Conservation (phyloP, 1,284 basidiomycete genomes). For the Trametes sp. region DNA sequence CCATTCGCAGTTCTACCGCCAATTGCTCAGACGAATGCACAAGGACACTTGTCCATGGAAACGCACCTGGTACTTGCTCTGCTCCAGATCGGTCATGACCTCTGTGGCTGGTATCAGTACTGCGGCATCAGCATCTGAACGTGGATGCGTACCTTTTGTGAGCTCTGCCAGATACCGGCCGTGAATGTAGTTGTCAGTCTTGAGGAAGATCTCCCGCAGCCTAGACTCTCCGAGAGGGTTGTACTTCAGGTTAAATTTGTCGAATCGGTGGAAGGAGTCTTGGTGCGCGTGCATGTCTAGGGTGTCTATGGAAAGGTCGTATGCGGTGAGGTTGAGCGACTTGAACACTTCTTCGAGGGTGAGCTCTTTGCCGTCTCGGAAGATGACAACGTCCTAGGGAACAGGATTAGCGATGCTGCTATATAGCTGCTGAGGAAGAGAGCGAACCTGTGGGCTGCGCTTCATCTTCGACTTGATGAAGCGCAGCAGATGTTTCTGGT, state of each 20-base stretch:
- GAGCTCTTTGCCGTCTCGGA: constrained; percentile 90
- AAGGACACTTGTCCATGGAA: too few species aligned
- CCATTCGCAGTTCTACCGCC: constrained; percentile 88
- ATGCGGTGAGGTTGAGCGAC: constrained; percentile 94
- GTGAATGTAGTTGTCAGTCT: constrained; percentile 95
- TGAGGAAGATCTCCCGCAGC: constrained; percentile 96
- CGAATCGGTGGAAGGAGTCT: constrained; percentile 97
- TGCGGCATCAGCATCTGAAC: not conserved
- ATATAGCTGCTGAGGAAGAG: too few species aligned
- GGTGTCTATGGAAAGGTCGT: constrained; percentile 98
- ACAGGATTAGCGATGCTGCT: too few species aligned
- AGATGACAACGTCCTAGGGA: constrained; percentile 98
- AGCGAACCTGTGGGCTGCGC: constrained; percentile 72
- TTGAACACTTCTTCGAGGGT: constrained; percentile 96
- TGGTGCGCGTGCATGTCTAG: constrained; percentile 99
- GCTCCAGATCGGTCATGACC: constrained; percentile 95
- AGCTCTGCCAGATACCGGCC: constrained; percentile 96
- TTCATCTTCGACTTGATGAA: constrained; percentile 99
- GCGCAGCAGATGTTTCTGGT: constrained; percentile 98
- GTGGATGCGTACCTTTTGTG: constrained; percentile 71
- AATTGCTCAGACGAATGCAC: not conserved
- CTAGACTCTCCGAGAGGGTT: constrained; percentile 96
- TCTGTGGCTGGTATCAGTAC: constrained; percentile 57
- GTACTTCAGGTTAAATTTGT: constrained; percentile 94
- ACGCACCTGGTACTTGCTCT: constrained; percentile 95